phyloP scores from a whole-genome alignment of 768 basidiomycete genomes.

The Artomyces pyxidatus region DNA sequence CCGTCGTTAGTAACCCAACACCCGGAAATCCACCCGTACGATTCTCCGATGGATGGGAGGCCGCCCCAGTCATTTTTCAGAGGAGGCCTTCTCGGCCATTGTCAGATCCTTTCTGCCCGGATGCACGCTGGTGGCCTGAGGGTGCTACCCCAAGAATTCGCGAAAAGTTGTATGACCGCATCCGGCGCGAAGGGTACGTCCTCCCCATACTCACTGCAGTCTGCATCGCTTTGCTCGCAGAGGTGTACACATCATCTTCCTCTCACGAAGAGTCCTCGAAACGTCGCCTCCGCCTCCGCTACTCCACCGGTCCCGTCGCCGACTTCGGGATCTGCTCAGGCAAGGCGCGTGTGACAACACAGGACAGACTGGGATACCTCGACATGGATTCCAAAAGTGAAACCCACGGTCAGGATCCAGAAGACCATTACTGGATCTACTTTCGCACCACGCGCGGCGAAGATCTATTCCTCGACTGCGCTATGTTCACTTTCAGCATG shows the following conservation, averaged over 20 bases:
- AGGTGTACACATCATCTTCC: constrained; percentile 33
- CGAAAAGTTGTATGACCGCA: constrained; percentile 21
- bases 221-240: constrained; percentile 28
- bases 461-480: constrained; percentile 32
- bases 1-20: not conserved
- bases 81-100: not conserved
- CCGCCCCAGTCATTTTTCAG: not conserved
- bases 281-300: constrained; percentile 28
- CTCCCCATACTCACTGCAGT: constrained; percentile 27
- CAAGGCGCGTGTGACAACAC: constrained; percentile 23
- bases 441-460: constrained; percentile 36
- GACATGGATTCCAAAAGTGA: constrained; percentile 17
- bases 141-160: not conserved
- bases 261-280: constrained; percentile 1
- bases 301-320: constrained; percentile 31
- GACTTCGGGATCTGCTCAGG: constrained; percentile 39
- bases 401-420: constrained; percentile 31
- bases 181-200: constrained; percentile 24
- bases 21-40: not conserved
- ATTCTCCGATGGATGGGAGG: not conserved
- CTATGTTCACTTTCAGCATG: constrained; percentile 38
- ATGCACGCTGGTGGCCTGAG: not conserved
- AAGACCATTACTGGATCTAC: constrained; percentile 44
- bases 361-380: constrained; percentile 31
- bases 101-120: not conserved